Evolutionary conservation across 1,284 basidiomycete species (phyloP).

Genomic region (Apiotrichum domesticum): DNA sequence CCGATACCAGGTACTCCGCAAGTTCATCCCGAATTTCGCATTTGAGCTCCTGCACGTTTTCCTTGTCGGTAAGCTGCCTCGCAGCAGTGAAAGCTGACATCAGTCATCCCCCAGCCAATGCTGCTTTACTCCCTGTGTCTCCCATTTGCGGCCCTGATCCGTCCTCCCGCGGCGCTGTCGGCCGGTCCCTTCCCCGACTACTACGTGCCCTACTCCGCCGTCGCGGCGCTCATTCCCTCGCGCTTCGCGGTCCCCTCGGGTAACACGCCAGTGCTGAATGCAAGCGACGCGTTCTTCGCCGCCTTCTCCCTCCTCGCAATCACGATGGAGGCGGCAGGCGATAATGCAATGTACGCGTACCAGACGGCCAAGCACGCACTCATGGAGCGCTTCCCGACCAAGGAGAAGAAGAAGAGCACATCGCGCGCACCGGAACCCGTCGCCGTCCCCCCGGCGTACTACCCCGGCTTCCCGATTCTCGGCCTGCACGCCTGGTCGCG

Average conservation of each 20-base stretch:
- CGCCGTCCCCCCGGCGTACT: slow-evolving; percentile 50
- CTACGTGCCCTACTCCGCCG: slow-evolving; percentile 10
- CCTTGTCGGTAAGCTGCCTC: slow-evolving; percentile 58
- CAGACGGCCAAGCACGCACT: slow-evolving; percentile 64
- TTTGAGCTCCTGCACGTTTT: slow-evolving; percentile 72
- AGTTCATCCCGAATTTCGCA: slow-evolving; percentile 58
- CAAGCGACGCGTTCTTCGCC: slow-evolving; percentile 60
- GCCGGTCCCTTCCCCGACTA: slow-evolving; percentile 9
- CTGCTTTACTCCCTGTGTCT: slow-evolving; percentile 65
- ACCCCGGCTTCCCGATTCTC: slow-evolving; percentile 75
- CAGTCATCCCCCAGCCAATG: slow-evolving; percentile 32
- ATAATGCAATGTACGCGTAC: slow-evolving; percentile 84
- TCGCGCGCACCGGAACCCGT: slow-evolving; percentile 20
- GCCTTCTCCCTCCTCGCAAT: slow-evolving; percentile 58
- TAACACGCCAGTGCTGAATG: slow-evolving; percentile 41
- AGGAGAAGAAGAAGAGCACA: background rate
- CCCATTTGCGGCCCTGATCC: slow-evolving; percentile 26
- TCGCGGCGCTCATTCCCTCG: slow-evolving; percentile 16
- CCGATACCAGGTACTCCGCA: slow-evolving; percentile 74
- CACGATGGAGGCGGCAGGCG: slow-evolving; percentile 68
- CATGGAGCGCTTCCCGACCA: slow-evolving; percentile 18
- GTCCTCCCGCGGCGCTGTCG: slow-evolving; percentile 6
- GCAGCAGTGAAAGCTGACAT: background rate
- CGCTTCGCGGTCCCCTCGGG: slow-evolving; percentile 8
- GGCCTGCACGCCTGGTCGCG: slow-evolving; percentile 81